Percentiles rank a stretch among this genome's conserved stretches.
phyloP scores from a whole-genome alignment of 2,329 filamentous ascomycete genomes.

The Hypoxylon sp. region DNA sequence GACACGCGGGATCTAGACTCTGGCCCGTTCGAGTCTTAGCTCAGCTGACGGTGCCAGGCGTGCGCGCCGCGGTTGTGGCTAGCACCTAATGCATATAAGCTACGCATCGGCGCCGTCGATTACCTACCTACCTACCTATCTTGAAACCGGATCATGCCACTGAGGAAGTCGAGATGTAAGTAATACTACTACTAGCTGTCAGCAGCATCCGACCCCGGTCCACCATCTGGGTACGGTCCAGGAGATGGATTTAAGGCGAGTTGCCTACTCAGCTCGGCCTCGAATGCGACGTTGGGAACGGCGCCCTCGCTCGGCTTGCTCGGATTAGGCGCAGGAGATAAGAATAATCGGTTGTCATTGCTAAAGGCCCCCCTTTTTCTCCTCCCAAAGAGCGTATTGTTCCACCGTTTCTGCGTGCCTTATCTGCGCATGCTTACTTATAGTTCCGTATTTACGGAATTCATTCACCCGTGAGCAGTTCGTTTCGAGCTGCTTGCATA shows the following conservation, averaged over 20 bases:
- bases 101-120: not conserved
- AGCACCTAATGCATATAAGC: constrained; percentile 1
- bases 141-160: not conserved
- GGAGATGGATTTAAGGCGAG: not conserved
- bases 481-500: constrained; percentile 7
- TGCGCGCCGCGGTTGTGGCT: not conserved
- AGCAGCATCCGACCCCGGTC: not conserved
- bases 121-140: not conserved
- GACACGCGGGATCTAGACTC: constrained; percentile 23
- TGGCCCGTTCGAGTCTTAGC: constrained; percentile 19
- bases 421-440: constrained; percentile 9
- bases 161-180: not conserved
- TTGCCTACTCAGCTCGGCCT: not conserved
- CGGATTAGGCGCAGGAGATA: not conserved
- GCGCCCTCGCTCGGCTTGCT: not conserved
- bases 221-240: not conserved
- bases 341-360: not conserved
- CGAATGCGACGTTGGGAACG: constrained; percentile 4
- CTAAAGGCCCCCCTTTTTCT: too few relatives aligned
- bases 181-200: not conserved
- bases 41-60: constrained; percentile 12
- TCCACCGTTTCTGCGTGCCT: not conserved
- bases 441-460: constrained; percentile 14
- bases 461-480: constrained; percentile 5
- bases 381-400: not conserved